Percentiles rank a stretch among this genome's conserved stretches.
Conservation (phyloP, 2,329 filamentous ascomycete species). For the Penicillium paneum region DNA sequence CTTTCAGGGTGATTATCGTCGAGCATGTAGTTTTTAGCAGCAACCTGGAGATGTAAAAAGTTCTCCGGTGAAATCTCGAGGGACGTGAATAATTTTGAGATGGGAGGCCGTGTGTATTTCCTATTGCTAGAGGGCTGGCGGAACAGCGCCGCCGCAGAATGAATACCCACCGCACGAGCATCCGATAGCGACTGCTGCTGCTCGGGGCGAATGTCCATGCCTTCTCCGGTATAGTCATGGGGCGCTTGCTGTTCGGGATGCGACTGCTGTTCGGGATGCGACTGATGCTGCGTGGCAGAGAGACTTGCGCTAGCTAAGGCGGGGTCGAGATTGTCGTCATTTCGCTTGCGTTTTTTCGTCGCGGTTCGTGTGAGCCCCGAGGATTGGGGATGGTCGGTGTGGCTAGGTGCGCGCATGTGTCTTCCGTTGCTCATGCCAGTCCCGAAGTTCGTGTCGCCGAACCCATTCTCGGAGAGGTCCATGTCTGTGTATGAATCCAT, state of each 20-base stretch:
- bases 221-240: slow-evolving; percentile 30
- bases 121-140: slow-evolving; percentile 50
- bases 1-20: slow-evolving; percentile 54
- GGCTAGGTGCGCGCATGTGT: slow-evolving; percentile 27
- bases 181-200: slow-evolving; percentile 42
- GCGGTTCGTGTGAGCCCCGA: slow-evolving; percentile 33
- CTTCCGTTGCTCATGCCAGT: slow-evolving; percentile 26
- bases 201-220: slow-evolving; percentile 37
- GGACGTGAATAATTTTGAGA: slow-evolving; percentile 57
- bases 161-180: slow-evolving; percentile 50
- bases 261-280: slow-evolving; percentile 24
- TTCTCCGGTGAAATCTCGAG: slow-evolving; percentile 56
- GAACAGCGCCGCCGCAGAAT: slow-evolving; percentile 55
- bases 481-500: slow-evolving; percentile 42
- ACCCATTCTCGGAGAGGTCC: slow-evolving; percentile 41
- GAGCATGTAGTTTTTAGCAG: slow-evolving; percentile 58
- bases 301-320: slow-evolving; percentile 31
- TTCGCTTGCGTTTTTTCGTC: slow-evolving; percentile 43
- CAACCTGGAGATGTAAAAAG: slow-evolving; percentile 55
- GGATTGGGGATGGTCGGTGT: slow-evolving; percentile 28
- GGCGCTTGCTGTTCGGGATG: slow-evolving; percentile 24
- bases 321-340: slow-evolving; percentile 39
- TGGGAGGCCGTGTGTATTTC: slow-evolving; percentile 57
- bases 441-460: slow-evolving; percentile 36
- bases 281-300: slow-evolving; percentile 24